Evolutionary conservation across 768 basidiomycete species (phyloP).

Genomic region (Saitozyma sp.): DNA sequence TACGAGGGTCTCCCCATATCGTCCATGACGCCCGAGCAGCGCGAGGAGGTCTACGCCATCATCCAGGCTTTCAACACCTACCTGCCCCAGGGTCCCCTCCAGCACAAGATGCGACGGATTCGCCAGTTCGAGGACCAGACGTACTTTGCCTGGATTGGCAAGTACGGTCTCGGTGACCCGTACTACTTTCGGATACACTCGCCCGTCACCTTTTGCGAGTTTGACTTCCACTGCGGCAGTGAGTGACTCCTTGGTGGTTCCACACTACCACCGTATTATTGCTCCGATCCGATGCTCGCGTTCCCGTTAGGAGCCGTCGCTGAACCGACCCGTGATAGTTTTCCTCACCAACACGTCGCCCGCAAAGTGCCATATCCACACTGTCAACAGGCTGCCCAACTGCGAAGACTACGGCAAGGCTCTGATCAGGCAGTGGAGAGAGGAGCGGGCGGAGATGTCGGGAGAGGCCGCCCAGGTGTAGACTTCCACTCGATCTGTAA

Average conservation of each 20-base stretch:
- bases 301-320: not conserved
- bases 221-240: slow-evolving; percentile 50
- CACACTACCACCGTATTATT: too few species aligned
- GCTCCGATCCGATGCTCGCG: too few species aligned
- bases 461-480: too few species aligned
- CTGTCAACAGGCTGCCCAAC: slow-evolving; percentile 39
- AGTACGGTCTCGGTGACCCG: slow-evolving; percentile 39
- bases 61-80: slow-evolving; percentile 40
- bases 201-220: slow-evolving; percentile 44
- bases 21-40: slow-evolving; percentile 25
- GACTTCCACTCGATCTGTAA: too few species aligned
- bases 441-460: not conserved
- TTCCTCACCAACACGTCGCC: slow-evolving; percentile 47
- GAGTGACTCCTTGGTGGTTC: not conserved
- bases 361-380: slow-evolving; percentile 48
- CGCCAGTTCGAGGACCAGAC: slow-evolving; percentile 24
- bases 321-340: slow-evolving; percentile 14
- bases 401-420: slow-evolving; percentile 44
- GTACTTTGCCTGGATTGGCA: slow-evolving; percentile 45
- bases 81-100: slow-evolving; percentile 31
- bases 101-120: slow-evolving; percentile 24
- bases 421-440: slow-evolving; percentile 26
- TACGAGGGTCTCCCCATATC: slow-evolving; percentile 38
- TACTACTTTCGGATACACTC: slow-evolving; percentile 48
- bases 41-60: slow-evolving; percentile 25